Evolutionary conservation across 306 rosid species (phyloP), one percentile per base, ranked within the genome.

Genomic region (Amphicarpaea edgeworthii): DNA sequence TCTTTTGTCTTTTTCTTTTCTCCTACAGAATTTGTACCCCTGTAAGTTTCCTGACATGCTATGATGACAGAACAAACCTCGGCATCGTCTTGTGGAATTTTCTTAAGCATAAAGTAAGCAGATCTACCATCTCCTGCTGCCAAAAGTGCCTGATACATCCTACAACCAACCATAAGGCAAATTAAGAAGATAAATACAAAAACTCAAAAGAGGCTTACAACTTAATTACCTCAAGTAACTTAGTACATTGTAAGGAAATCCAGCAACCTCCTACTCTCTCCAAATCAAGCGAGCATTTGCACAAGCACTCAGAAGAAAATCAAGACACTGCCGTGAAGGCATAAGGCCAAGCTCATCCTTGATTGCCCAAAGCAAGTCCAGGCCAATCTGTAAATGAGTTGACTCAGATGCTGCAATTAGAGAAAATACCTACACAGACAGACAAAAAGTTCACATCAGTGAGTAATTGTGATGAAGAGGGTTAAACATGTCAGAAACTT

Each of bases 261-360:
- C 98, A 23, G 90, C 88, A 37, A 81, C 73, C 72, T 87, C 65
- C 42, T 92, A 94, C 75, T 91, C 96, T 72, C 86, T 79, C 97
- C 97, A 94, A 58, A 94, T 77, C 60, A 84, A 68, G 50, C 68
- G 85, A 59, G 89, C 74, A 50, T 55, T 85, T 26, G 77, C 87
- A 76, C 99, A 95, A 77, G 93, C 96, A 8, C 87, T 86, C 60
- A 92, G 97, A 79, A 95, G 96, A 83, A 95, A 95, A 75, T 95
- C 97, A 23, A 92, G 97, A 75, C 97, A 87, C 70, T 88, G 93
- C 14, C 97, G 87, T 4, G 99, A 83, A 15, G 97, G 97, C 43
- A 86, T 54, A 65, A 90, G 86, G 60, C 87, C 87, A 26, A 90
- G 82, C 42, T 90, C 92, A 38, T 83, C 70, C 86, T 90, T 90